Evolutionary conservation across 2,329 filamentous ascomycete genomes (phyloP).

Genomic region (Fusarium sp.): DNA sequence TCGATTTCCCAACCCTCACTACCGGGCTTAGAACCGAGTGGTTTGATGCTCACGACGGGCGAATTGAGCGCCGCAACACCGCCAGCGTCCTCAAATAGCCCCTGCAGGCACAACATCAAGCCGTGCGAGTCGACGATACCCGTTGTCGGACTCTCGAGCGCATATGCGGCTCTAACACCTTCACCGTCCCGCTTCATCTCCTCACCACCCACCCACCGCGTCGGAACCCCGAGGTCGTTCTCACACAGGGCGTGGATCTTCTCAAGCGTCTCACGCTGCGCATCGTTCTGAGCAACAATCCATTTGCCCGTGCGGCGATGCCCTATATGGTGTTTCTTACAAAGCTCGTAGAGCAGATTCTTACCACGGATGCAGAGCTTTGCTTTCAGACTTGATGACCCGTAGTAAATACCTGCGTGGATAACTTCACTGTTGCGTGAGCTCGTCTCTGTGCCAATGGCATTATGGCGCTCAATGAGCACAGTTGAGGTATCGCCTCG

Average conservation of each 20-base stretch:
- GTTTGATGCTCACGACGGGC: slow-evolving; percentile 71
- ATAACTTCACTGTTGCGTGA: slow-evolving; percentile 96
- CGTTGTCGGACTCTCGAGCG: slow-evolving; percentile 84
- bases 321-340: slow-evolving; percentile 74
- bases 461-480: slow-evolving; percentile 82
- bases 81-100: slow-evolving; percentile 80
- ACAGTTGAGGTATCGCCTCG: slow-evolving; percentile 74
- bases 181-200: slow-evolving; percentile 79
- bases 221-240: slow-evolving; percentile 69
- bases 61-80: slow-evolving; percentile 80
- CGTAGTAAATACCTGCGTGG: slow-evolving; percentile 95
- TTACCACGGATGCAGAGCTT: slow-evolving; percentile 83
- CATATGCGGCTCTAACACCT: slow-evolving; percentile 75
- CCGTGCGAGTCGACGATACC: slow-evolving; percentile 92
- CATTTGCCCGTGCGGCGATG: slow-evolving; percentile 88
- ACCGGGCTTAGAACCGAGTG: slow-evolving; percentile 61
- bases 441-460: slow-evolving; percentile 86
- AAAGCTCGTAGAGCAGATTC: slow-evolving; percentile 83
- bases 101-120: slow-evolving; percentile 84
- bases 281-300: slow-evolving; percentile 87
- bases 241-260: slow-evolving; percentile 62
- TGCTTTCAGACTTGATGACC: slow-evolving; percentile 81
- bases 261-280: slow-evolving; percentile 75
- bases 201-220: slow-evolving; percentile 73
- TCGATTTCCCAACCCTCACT: slow-evolving; percentile 77